Evolutionary conservation across 306 rosid species (phyloP).

Genomic region (Cucurbita ficifolia): DNA sequence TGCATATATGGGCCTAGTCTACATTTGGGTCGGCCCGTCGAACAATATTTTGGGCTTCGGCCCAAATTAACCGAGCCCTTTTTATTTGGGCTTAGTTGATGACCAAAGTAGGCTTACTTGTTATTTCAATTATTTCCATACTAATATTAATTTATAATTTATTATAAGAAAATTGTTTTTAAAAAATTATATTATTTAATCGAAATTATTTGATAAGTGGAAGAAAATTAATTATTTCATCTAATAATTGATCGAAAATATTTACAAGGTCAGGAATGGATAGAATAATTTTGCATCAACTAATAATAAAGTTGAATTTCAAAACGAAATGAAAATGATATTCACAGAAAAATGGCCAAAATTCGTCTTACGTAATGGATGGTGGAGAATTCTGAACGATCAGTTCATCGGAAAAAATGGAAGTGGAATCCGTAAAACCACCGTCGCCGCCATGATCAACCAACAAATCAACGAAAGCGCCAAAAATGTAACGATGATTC

Average conservation of each 20-base stretch:
- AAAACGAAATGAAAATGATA: neutral
- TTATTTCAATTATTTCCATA: too few relatives aligned
- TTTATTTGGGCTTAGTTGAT: neutral
- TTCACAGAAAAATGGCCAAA: neutral
- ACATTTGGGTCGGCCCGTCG: neutral
- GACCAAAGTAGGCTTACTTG: too few relatives aligned
- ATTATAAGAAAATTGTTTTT: too few relatives aligned
- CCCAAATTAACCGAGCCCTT: neutral
- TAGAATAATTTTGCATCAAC: too few relatives aligned
- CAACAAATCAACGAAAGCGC: slow-evolving; percentile 66
- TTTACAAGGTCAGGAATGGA: too few relatives aligned
- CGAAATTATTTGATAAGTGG: too few relatives aligned
- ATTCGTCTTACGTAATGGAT: neutral
- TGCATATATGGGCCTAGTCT: neutral
- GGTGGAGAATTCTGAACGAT: neutral
- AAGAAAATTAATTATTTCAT: too few relatives aligned
- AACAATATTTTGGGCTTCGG: neutral
- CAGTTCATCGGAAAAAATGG: neutral
- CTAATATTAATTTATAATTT: too few relatives aligned
- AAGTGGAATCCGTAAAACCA: neutral
- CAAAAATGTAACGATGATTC: slow-evolving; percentile 54
- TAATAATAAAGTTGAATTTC: neutral
- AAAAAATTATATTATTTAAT: too few relatives aligned
- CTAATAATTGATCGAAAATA: too few relatives aligned
- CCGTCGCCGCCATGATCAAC: slow-evolving; percentile 14